Evolutionary conservation across 2,329 filamentous ascomycete species (phyloP), one percentile per base, ranked within the genome.

Genomic region (Aureobasidium melanogenum): DNA sequence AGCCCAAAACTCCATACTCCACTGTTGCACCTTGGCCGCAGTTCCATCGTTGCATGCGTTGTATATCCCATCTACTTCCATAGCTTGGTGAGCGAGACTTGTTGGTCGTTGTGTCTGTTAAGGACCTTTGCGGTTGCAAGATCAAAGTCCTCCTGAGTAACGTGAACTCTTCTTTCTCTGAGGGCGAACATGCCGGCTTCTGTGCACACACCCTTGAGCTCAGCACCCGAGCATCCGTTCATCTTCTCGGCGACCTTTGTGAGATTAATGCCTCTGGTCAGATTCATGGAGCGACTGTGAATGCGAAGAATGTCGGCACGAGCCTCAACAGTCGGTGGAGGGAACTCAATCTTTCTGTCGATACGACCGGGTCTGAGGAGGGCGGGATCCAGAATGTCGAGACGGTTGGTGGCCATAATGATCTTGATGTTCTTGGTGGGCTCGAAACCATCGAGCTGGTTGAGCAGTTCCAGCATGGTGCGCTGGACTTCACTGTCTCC

Each of bases 391-490:
- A 99, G 84, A 66, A 99, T 97, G 70, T 99, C 94, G 66, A 99
- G 84, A 73, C 94, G 89, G 77, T 99, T 99, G 52, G 94, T 99
- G 60, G 94, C 94, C 93, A 99, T 99, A 79, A 99, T 96, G 75
- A 99, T 91, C 78, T 99, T 99, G 85, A 99, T 99, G 78, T 97
- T 97, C 82, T 99, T 99, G 50, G 93, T 97, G 6, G 94, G 94
- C 77, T 97, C 94, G 76, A 99, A 99, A 55, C 94, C 94, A 73
- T 99, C 94, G 63, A 99, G 84, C 80, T 99, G 94, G 79, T 99
- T 99, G 66, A 99, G 85, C 63, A 99, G 82, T 76, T 99, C 94
- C 77, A 99, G 79, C 94, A 99, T 99, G 51, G 94, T 99, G 70
- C 94, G 88, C 79, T 99, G 94, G 58, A 99, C 94, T 77, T 99